A percentile compares a stretch with the other conserved stretches of the same genome.
Evolutionary conservation across 2,329 filamentous ascomycete species (phyloP).

Genomic region (Colletotrichum agaves): DNA sequence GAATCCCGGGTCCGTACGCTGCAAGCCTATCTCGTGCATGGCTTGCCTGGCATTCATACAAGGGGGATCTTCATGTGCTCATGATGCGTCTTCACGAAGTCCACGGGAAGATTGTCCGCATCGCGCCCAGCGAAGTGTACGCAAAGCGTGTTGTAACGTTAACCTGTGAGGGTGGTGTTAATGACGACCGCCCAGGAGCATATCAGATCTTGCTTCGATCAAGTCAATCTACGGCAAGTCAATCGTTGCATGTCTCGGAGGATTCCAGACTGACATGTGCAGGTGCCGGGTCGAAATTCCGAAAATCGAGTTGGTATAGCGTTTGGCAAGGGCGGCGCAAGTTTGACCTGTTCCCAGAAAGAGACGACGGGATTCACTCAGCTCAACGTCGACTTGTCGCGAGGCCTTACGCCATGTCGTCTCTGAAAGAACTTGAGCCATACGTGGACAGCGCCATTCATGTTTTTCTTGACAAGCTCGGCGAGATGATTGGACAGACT

Average conservation of each 20-base stretch:
- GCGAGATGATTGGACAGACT: slow-evolving; percentile 8
- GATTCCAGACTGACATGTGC: neutral
- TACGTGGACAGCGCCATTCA: slow-evolving; percentile 20
- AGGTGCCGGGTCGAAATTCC: slow-evolving; percentile 25
- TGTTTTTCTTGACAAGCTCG: slow-evolving; percentile 10
- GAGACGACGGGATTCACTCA: slow-evolving; percentile 9
- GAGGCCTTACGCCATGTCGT: slow-evolving; percentile 17
- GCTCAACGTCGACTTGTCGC: slow-evolving; percentile 17
- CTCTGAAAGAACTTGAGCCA: slow-evolving; percentile 21
- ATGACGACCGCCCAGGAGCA: neutral
- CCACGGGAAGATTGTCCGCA: slow-evolving; percentile 5
- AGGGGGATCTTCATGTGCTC: slow-evolving; percentile 18
- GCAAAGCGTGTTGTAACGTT: neutral
- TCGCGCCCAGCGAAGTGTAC: slow-evolving; percentile 20
- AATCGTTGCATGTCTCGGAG: neutral
- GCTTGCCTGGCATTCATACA: slow-evolving; percentile 17
- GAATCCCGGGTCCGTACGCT: slow-evolving; percentile 10
- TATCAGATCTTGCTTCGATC: slow-evolving; percentile 12
- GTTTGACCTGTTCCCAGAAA: slow-evolving; percentile 21
- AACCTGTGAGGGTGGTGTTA: no score
- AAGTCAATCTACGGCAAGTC: slow-evolving; percentile 19
- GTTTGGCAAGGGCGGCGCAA: slow-evolving; percentile 25
- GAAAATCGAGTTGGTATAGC: slow-evolving; percentile 21
- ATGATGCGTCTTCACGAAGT: slow-evolving; percentile 14
- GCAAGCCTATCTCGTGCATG: slow-evolving; percentile 14